Percentiles rank a stretch among this genome's conserved stretches.
phyloP scores from a whole-genome alignment of 139 green algal genomes.

The Nannochloris sp. region DNA sequence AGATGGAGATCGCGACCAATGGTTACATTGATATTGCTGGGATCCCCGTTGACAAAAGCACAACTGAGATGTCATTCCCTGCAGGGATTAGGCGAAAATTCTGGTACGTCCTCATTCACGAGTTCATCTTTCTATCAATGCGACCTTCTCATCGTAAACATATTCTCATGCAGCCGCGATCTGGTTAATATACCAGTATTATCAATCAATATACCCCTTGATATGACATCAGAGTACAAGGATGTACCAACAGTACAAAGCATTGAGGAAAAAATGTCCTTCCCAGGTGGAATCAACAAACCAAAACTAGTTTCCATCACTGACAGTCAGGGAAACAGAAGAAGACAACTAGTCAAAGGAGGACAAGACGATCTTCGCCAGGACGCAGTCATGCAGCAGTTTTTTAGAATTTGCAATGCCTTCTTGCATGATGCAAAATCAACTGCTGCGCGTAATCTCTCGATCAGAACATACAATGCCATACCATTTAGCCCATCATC shows the following conservation, averaged over 20 bases:
- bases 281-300: constrained; percentile 77
- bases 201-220: constrained; percentile 34
- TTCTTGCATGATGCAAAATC: constrained; percentile 51
- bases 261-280: constrained; percentile 42
- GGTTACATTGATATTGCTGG: constrained; percentile 69
- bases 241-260: constrained; percentile 35
- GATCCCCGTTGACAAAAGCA: constrained; percentile 13
- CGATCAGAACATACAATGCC: constrained; percentile 72
- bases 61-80: constrained; percentile 24
- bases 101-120: background rate
- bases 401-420: constrained; percentile 81
- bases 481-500: constrained; percentile 79
- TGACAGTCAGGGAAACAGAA: constrained; percentile 35
- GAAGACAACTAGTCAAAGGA: constrained; percentile 62
- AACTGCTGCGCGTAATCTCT: constrained; percentile 46
- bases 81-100: constrained; percentile 11
- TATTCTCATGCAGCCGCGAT: background rate
- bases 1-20: constrained; percentile 50
- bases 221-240: constrained; percentile 43
- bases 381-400: constrained; percentile 97
- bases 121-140: too few relatives aligned
- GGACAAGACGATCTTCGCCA: constrained; percentile 80
- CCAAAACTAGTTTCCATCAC: constrained; percentile 67
- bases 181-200: constrained; percentile 34
- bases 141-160: background rate